Evolutionary conservation across 805 yeast species (phyloP).

Genomic region (Wickerhamiella sergipiensis): DNA sequence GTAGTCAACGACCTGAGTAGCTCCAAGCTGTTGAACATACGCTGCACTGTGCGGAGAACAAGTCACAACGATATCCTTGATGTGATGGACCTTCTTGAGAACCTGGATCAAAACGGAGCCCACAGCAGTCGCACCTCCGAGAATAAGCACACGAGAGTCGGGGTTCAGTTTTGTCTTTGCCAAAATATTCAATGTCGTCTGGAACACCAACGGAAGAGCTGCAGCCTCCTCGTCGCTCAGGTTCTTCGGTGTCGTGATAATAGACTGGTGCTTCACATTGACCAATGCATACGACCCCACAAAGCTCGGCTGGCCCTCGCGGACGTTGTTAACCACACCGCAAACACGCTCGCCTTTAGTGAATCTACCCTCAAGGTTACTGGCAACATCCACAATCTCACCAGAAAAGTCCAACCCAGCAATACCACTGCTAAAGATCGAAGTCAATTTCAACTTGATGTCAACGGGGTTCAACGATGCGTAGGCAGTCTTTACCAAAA

Average conservation of each 20-base stretch:
- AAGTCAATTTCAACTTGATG: constrained; percentile 30
- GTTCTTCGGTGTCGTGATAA: constrained; percentile 34
- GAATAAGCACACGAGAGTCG: constrained; percentile 38
- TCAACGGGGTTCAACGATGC: constrained; percentile 58
- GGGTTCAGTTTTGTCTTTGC: constrained; percentile 28
- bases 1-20: constrained; percentile 31
- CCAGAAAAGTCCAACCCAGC: constrained; percentile 65
- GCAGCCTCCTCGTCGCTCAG: constrained; percentile 45
- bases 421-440: constrained; percentile 2
- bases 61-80: constrained; percentile 41
- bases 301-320: neutral
- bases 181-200: constrained; percentile 41
- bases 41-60: constrained; percentile 37
- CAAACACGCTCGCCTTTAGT: constrained; percentile 50
- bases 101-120: constrained; percentile 45
- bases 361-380: constrained; percentile 25
- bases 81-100: constrained; percentile 36
- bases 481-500: constrained; percentile 45
- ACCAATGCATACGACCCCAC: constrained; percentile 19
- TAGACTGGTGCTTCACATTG: constrained; percentile 25
- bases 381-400: constrained; percentile 41
- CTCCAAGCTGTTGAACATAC: constrained; percentile 40
- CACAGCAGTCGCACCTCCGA: constrained; percentile 71
- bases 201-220: constrained; percentile 47
- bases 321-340: constrained; percentile 32